Evolutionary conservation across 345 rosid genomes (phyloP), one percentile per base, ranked within the genome.

Genomic region (Pugionium cornutum): DNA sequence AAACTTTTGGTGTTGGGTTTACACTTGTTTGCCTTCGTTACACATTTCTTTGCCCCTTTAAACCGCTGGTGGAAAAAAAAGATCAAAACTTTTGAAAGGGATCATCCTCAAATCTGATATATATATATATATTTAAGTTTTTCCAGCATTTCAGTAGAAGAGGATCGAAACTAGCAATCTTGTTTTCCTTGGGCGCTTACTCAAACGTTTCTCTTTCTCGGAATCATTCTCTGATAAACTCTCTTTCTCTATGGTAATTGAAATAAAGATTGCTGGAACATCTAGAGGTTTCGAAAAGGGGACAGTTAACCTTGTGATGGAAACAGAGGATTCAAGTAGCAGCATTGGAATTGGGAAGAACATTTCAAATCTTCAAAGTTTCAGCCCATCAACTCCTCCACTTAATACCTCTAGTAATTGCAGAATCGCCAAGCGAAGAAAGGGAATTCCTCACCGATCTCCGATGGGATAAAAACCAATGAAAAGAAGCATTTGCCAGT

Each of bases 391-490:
- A 7, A 95, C 97, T 26, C 97, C 95, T 0, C 95, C 96, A 41
- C 96, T 97, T 47, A 91, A 92, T 39, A 85, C 95, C 4, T 75
- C 88, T 3, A 79, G 69, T 50, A 85, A 43, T 53, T 78, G 70
- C 79, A 78, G 86, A 39, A 76, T 81, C 1, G 80, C 76, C 48
- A 95, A 91, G 84, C 79, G 99, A 49, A 84, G 99, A 78, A 95
- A 95, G 86, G 97, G 99, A 29, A 87, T 95, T 27, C 97, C 99
- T 44, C 97, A 95, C 69, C 81, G 99, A 28, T 81, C 99, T 41
- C 99, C 99, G 2, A 81, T 89, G 92, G 95, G 84, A 69, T 68
- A 63, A 34, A 34, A 34, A 34, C 5, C 36, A 5, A 34, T 34
- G 36, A 37, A 7, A 28, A 28, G 55, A 28, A 65, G 53, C 65